Evolutionary conservation across 331 rosid genomes (phyloP).

Genomic region (Quercus tomentella): DNA sequence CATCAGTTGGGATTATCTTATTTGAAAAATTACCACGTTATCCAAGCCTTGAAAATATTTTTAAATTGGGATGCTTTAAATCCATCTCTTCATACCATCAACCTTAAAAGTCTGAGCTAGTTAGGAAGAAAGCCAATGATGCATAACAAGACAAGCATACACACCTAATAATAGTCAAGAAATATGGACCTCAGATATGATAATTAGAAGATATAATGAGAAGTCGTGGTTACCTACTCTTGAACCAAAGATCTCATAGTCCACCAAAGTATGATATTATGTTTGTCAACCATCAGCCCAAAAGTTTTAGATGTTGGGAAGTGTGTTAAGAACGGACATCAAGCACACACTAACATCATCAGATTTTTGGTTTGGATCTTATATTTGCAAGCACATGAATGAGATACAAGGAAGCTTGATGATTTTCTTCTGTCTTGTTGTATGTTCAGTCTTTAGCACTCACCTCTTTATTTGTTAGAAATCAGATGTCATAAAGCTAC

Average conservation of each 20-base stretch:
- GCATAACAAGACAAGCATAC: neutral
- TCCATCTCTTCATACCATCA: neutral
- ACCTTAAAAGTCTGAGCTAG: neutral
- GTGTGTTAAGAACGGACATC: neutral
- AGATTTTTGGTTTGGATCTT: conserved; percentile 4
- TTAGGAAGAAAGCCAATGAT: neutral
- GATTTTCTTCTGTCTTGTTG: neutral
- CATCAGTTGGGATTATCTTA: neutral
- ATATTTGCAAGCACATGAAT: neutral
- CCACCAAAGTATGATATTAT: neutral
- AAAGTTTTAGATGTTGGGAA: neutral
- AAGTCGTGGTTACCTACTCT: neutral
- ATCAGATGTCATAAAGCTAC: neutral
- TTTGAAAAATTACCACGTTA: neutral
- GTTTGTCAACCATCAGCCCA: neutral
- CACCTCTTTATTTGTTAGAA: neutral
- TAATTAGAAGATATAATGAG: neutral
- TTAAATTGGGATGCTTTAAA: neutral
- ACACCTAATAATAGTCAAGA: neutral
- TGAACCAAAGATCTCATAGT: neutral
- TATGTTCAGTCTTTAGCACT: neutral
- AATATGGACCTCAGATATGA: neutral
- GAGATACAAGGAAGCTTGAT: neutral
- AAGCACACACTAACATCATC: neutral
- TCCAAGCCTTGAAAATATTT: neutral